Percentiles rank a stretch among this genome's conserved stretches.
Evolutionary conservation across 1,284 basidiomycete genomes (phyloP).

Genomic region (Cutaneotrichosporon sp.): DNA sequence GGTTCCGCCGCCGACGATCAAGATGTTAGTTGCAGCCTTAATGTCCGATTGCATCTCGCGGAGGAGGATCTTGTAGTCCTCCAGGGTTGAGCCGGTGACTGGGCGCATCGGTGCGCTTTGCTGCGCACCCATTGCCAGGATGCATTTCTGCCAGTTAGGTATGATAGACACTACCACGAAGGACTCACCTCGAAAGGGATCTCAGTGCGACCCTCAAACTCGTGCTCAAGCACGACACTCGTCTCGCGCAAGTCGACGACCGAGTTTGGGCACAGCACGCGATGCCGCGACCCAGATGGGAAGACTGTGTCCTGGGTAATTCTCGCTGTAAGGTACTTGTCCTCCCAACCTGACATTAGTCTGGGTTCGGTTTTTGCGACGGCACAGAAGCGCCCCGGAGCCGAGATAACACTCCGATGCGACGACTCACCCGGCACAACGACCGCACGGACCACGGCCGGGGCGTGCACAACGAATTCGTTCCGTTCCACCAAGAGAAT

Average conservation of each 20-base stretch:
- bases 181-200: constrained; percentile 48
- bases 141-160: no score
- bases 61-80: constrained; percentile 25
- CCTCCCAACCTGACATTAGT: constrained; percentile 43
- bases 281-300: constrained; percentile 28
- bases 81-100: constrained; percentile 21
- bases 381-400: no score
- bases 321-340: constrained; percentile 31
- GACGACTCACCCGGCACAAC: constrained; percentile 48
- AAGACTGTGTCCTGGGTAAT: constrained; percentile 41
- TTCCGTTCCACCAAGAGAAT: constrained; percentile 50
- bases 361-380: no score
- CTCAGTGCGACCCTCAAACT: constrained; percentile 42
- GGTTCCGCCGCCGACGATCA: constrained; percentile 50
- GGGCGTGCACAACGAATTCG: constrained; percentile 42
- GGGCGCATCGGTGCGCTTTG: constrained; percentile 45
- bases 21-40: constrained; percentile 33
- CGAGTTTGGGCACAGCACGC: constrained; percentile 36
- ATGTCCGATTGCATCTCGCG: constrained; percentile 37
- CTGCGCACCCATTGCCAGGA: constrained; percentile 42
- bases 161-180: no score
- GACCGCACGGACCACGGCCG: constrained; percentile 44
- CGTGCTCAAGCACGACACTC: constrained; percentile 40
- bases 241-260: constrained; percentile 41
- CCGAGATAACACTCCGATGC: background rate